phyloP scores from a whole-genome alignment of 2,329 filamentous ascomycete genomes.

The Talaromyces amestolkiae region DNA sequence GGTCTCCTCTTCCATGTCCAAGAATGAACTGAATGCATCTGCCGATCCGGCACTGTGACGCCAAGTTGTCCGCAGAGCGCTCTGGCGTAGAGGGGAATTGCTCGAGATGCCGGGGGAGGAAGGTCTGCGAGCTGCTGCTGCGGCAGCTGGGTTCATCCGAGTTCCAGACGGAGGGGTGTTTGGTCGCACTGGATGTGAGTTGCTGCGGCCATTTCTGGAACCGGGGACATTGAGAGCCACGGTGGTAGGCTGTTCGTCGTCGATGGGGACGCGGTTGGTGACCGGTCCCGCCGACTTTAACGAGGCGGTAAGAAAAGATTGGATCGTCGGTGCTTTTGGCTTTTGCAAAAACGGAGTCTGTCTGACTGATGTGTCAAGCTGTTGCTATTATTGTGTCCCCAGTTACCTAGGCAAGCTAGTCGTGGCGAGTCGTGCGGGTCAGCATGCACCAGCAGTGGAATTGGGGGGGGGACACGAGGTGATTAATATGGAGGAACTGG shows the following conservation, averaged over 20 bases:
- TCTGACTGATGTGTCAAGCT: conserved; percentile 9
- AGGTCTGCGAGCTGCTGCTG: conserved; percentile 24
- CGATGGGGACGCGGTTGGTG: conserved; percentile 31
- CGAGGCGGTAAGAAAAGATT: conserved; percentile 10
- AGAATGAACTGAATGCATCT: conserved; percentile 43
- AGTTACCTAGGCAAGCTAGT: background rate
- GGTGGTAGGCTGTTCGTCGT: conserved; percentile 28
- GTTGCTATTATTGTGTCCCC: background rate
- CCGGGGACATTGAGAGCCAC: conserved; percentile 36
- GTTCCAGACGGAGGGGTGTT: conserved; percentile 42
- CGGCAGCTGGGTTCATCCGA: conserved; percentile 30
- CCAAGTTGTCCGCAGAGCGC: conserved; percentile 38
- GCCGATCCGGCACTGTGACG: conserved; percentile 38
- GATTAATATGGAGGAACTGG: background rate
- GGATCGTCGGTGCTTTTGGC: background rate
- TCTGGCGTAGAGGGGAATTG: conserved; percentile 32
- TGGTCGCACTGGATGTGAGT: conserved; percentile 49
- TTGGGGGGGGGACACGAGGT: background rate
- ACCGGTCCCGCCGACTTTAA: conserved; percentile 35
- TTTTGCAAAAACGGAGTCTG: conserved; percentile 7
- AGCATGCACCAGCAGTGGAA: background rate
- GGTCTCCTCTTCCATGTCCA: conserved; percentile 45
- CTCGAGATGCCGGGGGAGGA: conserved; percentile 30
- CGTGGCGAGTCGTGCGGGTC: conserved; percentile 5
- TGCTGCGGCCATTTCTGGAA: conserved; percentile 51